phyloP scores from a whole-genome alignment of 352 stramenopile genomes.

The Elongisporangium anandrum region DNA sequence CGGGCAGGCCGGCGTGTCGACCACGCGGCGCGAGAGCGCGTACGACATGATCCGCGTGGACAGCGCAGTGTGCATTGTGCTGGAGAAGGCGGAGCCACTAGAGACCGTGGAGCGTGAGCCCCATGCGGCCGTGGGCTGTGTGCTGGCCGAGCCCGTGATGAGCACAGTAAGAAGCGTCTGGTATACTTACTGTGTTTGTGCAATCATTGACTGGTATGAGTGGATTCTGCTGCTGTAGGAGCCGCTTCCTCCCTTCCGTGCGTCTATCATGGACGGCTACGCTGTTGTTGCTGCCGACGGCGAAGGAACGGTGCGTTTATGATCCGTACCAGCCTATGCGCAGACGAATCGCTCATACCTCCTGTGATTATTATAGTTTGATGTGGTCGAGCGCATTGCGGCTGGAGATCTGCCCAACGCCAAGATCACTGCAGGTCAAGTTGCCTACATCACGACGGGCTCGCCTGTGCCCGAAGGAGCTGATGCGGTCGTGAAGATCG shows the following conservation, averaged over 20 bases:
- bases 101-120: constrained; percentile 25
- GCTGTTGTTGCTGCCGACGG: constrained; percentile 87
- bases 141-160: constrained; percentile 47
- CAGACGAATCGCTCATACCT: background rate
- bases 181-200: background rate
- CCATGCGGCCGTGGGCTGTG: constrained; percentile 32
- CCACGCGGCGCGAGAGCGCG: constrained; percentile 53
- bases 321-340: background rate
- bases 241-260: constrained; percentile 93
- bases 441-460: constrained; percentile 95
- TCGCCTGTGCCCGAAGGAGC: constrained; percentile 86
- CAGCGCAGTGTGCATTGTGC: constrained; percentile 43
- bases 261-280: constrained; percentile 98
- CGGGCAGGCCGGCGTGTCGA: constrained; percentile 40
- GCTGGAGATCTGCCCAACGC: constrained; percentile 48
- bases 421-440: constrained; percentile 37
- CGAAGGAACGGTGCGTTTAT: constrained; percentile 41
- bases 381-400: constrained; percentile 61
- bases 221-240: constrained; percentile 35
- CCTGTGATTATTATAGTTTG: constrained; percentile 37
- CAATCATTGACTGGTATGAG: background rate
- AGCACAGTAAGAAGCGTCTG: constrained; percentile 28
- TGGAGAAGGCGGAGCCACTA: constrained; percentile 37
- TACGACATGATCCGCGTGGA: constrained; percentile 76
- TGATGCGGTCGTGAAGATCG: constrained; percentile 93